Evolutionary conservation across 2,329 filamentous ascomycete genomes (phyloP).

Genomic region (Sphaerostilbella broomeana): DNA sequence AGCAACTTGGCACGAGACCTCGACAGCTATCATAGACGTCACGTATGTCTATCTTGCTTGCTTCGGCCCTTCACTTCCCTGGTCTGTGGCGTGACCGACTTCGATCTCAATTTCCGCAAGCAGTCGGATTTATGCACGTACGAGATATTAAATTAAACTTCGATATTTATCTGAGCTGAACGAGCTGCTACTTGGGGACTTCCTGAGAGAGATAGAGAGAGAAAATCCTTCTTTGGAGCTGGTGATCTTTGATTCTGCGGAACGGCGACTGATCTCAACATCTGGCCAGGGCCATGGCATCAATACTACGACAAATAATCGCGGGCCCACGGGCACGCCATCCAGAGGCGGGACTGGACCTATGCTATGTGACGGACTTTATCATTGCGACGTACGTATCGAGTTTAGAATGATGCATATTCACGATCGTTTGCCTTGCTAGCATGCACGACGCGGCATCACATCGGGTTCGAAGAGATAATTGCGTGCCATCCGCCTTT

Average conservation of each 20-base stretch:
- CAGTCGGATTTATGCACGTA: too few species aligned
- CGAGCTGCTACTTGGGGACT: too few species aligned
- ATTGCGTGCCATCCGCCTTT: too few species aligned
- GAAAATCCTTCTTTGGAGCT: too few species aligned
- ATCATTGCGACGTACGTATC: conserved; percentile 63
- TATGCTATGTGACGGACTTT: conserved; percentile 90
- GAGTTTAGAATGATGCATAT: conserved; percentile 19
- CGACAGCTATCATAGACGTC: not conserved
- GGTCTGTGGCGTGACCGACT: too few species aligned
- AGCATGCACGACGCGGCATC: not conserved
- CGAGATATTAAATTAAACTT: too few species aligned
- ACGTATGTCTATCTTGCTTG: not conserved
- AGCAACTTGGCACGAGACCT: not conserved
- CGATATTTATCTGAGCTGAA: too few species aligned
- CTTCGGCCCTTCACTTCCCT: not conserved
- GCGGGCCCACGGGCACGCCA: conserved; percentile 80
- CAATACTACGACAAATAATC: conserved; percentile 82
- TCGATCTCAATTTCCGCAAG: too few species aligned
- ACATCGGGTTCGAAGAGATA: too few species aligned
- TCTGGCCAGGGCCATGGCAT: conserved; percentile 54
- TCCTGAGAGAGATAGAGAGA: too few species aligned
- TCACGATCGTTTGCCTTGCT: not conserved
- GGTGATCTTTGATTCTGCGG: too few species aligned
- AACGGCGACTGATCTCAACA: too few species aligned
- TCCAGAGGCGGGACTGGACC: conserved; percentile 79